Conservation (phyloP, 176 grass and related monocot genomes). For the Secale cereale region DNA sequence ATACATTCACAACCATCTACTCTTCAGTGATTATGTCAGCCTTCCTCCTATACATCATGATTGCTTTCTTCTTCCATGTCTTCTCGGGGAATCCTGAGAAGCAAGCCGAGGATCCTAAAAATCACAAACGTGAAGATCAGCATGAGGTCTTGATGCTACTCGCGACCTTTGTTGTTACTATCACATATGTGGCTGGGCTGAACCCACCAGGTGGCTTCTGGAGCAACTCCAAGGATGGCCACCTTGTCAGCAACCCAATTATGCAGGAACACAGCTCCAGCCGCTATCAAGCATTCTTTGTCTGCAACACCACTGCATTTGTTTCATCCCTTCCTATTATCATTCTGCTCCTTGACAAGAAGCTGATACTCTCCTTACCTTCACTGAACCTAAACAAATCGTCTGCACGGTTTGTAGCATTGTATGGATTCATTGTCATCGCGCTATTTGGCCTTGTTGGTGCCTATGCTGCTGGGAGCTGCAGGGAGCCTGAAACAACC, state of each 20-base stretch:
- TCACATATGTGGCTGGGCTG: slow-evolving; percentile 33
- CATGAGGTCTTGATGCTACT: slow-evolving; percentile 16
- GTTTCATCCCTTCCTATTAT: slow-evolving; percentile 17
- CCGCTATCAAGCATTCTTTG: slow-evolving; percentile 9
- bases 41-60: no score
- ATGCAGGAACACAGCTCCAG: background rate
- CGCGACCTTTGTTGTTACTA: slow-evolving; percentile 8
- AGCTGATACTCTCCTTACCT: background rate
- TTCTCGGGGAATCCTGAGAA: background rate
- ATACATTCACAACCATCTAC: background rate
- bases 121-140: background rate
- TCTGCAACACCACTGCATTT: slow-evolving; percentile 25
- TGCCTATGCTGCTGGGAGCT: slow-evolving; percentile 16
- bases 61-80: background rate
- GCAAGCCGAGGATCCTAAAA: background rate
- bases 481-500: background rate
- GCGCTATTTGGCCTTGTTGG: background rate
- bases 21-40: background rate
- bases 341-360: slow-evolving; percentile 1
- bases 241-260: background rate
- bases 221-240: background rate
- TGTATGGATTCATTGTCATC: background rate
- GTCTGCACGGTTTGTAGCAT: background rate
- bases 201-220: slow-evolving; percentile 31
- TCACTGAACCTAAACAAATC: background rate